Evolutionary conservation across 768 basidiomycete species (phyloP).

Genomic region (Pleurotus citrinopileatus): DNA sequence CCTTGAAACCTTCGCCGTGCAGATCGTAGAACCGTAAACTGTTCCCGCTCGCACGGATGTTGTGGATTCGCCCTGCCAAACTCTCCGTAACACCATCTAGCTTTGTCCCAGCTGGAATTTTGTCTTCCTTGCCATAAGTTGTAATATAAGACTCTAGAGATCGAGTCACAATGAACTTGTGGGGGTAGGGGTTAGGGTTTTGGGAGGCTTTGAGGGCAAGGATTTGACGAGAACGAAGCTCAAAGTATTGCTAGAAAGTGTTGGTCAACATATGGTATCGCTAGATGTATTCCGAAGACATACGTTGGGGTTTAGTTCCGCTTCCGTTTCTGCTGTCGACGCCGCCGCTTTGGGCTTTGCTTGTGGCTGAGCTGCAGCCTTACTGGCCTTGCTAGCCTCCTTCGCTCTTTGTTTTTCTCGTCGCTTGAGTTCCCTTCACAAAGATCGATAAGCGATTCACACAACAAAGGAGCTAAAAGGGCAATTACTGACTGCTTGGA

Average conservation of each 20-base stretch:
- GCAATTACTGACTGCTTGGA: constrained; percentile 79
- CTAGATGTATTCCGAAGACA: constrained; percentile 26
- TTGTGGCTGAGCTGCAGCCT: constrained; percentile 36
- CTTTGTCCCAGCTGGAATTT: constrained; percentile 65
- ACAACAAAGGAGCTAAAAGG: constrained; percentile 11
- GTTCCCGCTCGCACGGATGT: constrained; percentile 75
- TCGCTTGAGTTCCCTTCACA: constrained; percentile 85
- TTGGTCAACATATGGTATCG: constrained; percentile 1
- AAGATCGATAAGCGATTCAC: constrained; percentile 22
- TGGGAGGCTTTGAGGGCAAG: constrained; percentile 81
- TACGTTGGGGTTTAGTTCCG: constrained; percentile 90
- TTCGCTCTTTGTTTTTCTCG: constrained; percentile 84
- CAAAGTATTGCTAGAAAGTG: constrained; percentile 88
- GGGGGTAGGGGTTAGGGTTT: constrained; percentile 93
- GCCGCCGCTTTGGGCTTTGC: constrained; percentile 38
- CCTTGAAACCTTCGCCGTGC: constrained; percentile 86
- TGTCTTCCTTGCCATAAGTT: constrained; percentile 70
- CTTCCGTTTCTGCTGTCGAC: constrained; percentile 55
- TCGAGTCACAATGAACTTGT: constrained; percentile 92
- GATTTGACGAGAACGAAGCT: constrained; percentile 87
- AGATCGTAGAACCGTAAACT: constrained; percentile 96
- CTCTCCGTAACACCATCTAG: constrained; percentile 55
- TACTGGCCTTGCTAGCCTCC: constrained; percentile 73
- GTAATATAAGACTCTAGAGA: constrained; percentile 75
- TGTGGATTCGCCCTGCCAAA: constrained; percentile 90